Evolutionary conservation across 148 eudicot genomes (phyloP), one percentile per base, ranked within the genome.

Genomic region (Salicornia ramosissima): DNA sequence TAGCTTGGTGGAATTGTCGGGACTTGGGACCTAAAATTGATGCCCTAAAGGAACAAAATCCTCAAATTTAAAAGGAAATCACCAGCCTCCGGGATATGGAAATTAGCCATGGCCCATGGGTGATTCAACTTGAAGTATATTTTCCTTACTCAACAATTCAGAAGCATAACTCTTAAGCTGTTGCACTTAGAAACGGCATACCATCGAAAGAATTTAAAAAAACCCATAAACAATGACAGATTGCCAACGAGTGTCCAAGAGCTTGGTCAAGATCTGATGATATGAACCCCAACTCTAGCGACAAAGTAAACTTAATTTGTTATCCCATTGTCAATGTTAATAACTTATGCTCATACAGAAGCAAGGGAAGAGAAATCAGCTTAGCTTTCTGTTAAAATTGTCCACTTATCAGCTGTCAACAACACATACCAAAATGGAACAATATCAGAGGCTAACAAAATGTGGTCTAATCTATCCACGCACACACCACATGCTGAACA

Each of bases 161-260:
- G n/a, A n/a, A n/a, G n/a, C n/a, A n/a, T n/a, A n/a, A n/a, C n/a
- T n/a, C n/a, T n/a, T n/a, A 9, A 10, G 22, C 7, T 4, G 16
- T 19, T 46, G 18, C 13, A 46, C 50, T 14, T 19, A 51, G 22
- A 55, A 26, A 16, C 0, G 36, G 3, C 11, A 56, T 13, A 13
- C 29, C 24, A 46, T 6, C 24, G 8, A 66, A 66, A 16, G 22
- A 5, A 64, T 46, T 66, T 2, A n/a, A 19, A 65, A 65, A 12
- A 4, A 64, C 30, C 30, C 18, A 40, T 54, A 46, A 29, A 14
- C 13, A 15, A 45, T 9, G 14, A 3, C 51, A 46, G 29, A 36
- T 31, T 30, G 18, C 60, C 71, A 34, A 29, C 19, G 16, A 67
- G 9, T 67, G 31, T 49, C 40, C 28, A 65, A 65, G 46, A 47